These are phyloP conservation scores for Colletotrichum lupini DNA, from an alignment of 2,329 filamentous ascomycete genomes.

Conservation along the genomic window DNA sequence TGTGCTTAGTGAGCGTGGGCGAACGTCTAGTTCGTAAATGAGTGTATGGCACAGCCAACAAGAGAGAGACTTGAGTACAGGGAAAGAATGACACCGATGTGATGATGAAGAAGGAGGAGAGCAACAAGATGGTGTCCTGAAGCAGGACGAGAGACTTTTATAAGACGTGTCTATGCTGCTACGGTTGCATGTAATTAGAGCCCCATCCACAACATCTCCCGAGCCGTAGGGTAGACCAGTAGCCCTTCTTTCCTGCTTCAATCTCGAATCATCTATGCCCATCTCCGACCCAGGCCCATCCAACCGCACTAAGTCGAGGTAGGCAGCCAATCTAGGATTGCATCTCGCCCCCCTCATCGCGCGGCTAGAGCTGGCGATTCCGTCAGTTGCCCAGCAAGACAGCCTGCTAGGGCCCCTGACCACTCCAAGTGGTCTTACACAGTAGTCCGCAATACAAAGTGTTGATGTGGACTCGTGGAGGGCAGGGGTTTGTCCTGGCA, in stretches of 20 bases:
- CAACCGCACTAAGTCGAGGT: constrained; percentile 17
- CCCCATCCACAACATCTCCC: background rate
- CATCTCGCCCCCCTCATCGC: constrained; percentile 18
- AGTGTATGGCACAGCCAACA: constrained; percentile 36
- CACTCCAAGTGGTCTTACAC: background rate
- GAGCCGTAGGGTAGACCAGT: background rate
- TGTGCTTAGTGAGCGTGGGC: constrained; percentile 34
- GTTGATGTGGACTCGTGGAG: constrained; percentile 7
- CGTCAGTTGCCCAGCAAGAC: constrained; percentile 11
- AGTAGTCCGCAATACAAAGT: constrained; percentile 1
- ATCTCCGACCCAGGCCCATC: constrained; percentile 29
- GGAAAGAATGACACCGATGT: constrained; percentile 36
- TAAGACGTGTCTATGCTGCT: constrained; percentile 3
- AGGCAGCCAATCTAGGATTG: constrained; percentile 23
- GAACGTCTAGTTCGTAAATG: constrained; percentile 35
- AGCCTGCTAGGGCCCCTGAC: background rate
- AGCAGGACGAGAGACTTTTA: constrained; percentile 25
- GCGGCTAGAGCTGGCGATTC: constrained; percentile 35
- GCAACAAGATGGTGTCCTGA: background rate
- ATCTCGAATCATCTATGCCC: constrained; percentile 29
- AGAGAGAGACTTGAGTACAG: constrained; percentile 30
- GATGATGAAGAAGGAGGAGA: constrained; percentile 17
- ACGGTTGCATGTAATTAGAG: background rate
- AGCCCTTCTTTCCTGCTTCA: background rate
- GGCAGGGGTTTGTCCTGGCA: constrained; percentile 4